These are phyloP conservation scores for Talaromyces pinophilus DNA, from an alignment of 2,329 filamentous ascomycete species.

Conservation along the genomic window DNA sequence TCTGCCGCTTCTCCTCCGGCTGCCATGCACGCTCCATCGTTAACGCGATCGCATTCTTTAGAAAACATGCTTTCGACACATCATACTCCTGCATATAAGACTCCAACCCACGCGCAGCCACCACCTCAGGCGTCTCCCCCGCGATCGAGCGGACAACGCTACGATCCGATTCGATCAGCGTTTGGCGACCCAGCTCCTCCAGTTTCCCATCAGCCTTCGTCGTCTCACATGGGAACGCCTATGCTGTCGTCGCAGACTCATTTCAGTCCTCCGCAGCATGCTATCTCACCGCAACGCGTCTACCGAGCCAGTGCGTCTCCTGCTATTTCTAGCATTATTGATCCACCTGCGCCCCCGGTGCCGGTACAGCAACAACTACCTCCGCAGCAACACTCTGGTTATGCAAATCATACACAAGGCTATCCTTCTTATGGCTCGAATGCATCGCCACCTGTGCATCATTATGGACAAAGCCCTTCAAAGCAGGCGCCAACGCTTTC, in stretches of 20 bases:
- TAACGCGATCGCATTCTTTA: conserved; percentile 21
- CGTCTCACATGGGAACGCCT: conserved; percentile 66
- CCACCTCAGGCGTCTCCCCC: conserved; percentile 42
- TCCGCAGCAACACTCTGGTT: conserved; percentile 26
- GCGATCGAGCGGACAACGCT: conserved; percentile 75
- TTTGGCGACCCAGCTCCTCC: conserved; percentile 48
- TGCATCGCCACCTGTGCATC: conserved; percentile 13
- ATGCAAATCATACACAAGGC: conserved; percentile 23
- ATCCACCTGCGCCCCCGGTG: conserved; percentile 57
- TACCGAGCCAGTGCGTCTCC: conserved; percentile 83
- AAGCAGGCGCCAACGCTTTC: conserved; percentile 24
- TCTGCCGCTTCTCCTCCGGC: conserved; percentile 9
- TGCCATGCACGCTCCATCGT: conserved; percentile 19
- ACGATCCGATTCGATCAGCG: conserved; percentile 83
- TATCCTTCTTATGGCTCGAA: conserved; percentile 20
- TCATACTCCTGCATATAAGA: conserved; percentile 26
- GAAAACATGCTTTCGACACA: conserved; percentile 24
- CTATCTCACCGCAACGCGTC: conserved; percentile 51
- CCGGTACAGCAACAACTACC: conserved; percentile 31
- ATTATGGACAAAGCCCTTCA: conserved; percentile 22
- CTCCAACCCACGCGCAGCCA: conserved; percentile 24
- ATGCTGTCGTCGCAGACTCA: conserved; percentile 31
- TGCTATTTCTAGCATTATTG: conserved; percentile 86
- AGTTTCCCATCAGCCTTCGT: conserved; percentile 48
- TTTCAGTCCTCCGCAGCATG: conserved; percentile 47